These are phyloP conservation scores for Leccinum subspadiceum DNA, from an alignment of 1,284 basidiomycete genomes.

Conservation along the genomic window DNA sequence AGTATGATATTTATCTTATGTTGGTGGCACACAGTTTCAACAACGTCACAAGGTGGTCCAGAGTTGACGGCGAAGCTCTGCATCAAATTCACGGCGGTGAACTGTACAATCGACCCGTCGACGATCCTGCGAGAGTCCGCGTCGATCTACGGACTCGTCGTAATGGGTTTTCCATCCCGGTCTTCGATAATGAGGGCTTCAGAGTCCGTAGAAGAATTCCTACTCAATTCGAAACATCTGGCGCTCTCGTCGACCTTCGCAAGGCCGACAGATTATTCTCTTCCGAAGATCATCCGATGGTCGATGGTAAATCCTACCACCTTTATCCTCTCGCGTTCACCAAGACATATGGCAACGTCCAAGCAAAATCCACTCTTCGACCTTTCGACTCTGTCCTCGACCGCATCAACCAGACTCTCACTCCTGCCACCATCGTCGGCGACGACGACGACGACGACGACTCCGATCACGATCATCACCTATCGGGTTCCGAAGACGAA, in stretches of 20 bases:
- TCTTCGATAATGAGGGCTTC: neutral
- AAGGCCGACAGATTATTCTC: constrained; percentile 2
- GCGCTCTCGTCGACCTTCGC: constrained; percentile 2
- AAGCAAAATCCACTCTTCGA: neutral
- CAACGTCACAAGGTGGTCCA: neutral
- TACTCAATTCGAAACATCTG: neutral
- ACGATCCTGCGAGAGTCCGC: neutral
- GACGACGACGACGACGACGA: neutral
- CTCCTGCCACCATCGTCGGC: neutral
- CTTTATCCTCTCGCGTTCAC: constrained; percentile 9
- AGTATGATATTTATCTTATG: too few relatives aligned
- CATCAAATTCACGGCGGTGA: neutral
- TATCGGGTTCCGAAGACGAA: neutral
- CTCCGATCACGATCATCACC: neutral
- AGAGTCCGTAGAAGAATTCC: neutral
- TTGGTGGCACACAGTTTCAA: constrained; percentile 1
- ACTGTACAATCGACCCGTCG: neutral
- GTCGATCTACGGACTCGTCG: neutral
- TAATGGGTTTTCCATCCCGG: neutral
- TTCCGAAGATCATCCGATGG: neutral
- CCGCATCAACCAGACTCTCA: neutral
- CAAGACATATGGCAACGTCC: neutral
- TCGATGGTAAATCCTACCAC: neutral
- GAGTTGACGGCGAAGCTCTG: neutral
- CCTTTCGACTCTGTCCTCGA: neutral